Evolutionary conservation across 2,329 filamentous ascomycete species (phyloP).

Genomic region (Fusarium globosum): DNA sequence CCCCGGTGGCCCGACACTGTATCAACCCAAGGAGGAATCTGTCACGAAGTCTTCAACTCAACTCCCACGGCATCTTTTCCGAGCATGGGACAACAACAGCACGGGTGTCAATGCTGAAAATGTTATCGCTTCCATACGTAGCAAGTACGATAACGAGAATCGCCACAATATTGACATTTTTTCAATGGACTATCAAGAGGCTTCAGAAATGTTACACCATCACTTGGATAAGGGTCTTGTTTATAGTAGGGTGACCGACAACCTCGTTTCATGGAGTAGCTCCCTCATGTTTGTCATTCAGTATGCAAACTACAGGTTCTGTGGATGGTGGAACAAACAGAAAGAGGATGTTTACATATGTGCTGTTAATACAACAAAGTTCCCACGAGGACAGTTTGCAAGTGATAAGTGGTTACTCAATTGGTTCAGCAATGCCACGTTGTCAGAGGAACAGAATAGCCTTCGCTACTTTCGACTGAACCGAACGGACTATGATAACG

Average conservation of each 20-base stretch:
- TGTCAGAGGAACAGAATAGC: fast-evolving
- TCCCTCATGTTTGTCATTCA: not conserved
- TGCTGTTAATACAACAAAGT: not conserved
- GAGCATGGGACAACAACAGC: not conserved
- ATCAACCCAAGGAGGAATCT: fast-evolving
- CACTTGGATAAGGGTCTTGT: not conserved
- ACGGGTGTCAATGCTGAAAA: fast-evolving
- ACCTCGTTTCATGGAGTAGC: not conserved
- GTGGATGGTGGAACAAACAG: not conserved
- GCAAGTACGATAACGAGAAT: fast-evolving
- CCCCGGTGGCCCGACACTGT: not conserved
- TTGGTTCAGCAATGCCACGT: fast-evolving
- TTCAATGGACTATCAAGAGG: fast-evolving
- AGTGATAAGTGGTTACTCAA: not conserved
- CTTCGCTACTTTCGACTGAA: not conserved
- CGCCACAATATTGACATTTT: not conserved
- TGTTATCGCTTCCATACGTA: not conserved
- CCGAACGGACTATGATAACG: fast-evolving
- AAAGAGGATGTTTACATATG: fast-evolving
- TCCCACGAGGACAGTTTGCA: not conserved
- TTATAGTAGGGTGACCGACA: fast-evolving
- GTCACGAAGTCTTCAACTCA: not conserved
- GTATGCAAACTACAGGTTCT: not conserved
- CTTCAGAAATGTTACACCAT: fast-evolving
- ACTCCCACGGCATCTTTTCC: not conserved